These are phyloP conservation scores for Trypanosoma vivax DNA, from an alignment of 208 protist species.

Conservation along the genomic window DNA sequence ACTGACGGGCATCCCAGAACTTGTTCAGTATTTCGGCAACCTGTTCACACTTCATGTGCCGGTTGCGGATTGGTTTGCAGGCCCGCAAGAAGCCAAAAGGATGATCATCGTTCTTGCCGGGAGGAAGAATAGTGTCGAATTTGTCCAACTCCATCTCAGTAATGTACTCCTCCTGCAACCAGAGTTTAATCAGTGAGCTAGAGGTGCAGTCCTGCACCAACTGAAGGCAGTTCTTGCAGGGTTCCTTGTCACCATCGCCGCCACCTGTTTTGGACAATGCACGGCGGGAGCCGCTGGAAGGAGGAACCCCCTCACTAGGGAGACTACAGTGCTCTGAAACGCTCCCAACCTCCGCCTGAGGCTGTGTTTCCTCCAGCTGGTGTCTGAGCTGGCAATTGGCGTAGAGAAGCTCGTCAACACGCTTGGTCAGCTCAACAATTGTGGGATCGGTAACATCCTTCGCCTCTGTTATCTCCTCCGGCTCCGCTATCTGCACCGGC, in stretches of 20 bases:
- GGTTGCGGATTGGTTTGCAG: conserved; percentile 50
- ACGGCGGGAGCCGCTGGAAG: not conserved
- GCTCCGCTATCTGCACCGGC: not conserved
- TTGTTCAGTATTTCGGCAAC: conserved; percentile 36
- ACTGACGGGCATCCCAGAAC: conserved; percentile 51
- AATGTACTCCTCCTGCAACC: conserved; percentile 62
- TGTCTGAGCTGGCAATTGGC: conserved; percentile 7
- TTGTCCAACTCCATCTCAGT: conserved; percentile 53
- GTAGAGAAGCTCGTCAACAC: conserved; percentile 19
- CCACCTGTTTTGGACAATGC: too few species aligned
- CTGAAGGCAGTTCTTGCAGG: not conserved
- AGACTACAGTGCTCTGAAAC: not conserved
- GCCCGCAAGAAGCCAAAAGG: conserved; percentile 54
- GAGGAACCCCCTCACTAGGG: not conserved
- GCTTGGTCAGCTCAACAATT: conserved; percentile 8
- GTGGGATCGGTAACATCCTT: not conserved
- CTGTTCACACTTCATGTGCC: conserved; percentile 37
- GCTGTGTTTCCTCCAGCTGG: not conserved
- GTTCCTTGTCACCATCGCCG: not conserved
- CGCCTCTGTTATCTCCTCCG: not conserved
- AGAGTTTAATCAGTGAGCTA: conserved; percentile 40
- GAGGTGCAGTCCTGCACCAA: not conserved
- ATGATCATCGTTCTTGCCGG: conserved; percentile 40
- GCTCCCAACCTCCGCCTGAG: not conserved
- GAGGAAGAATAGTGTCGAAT: conserved; percentile 44